Evolutionary conservation across 176 grass and related monocot species (phyloP), one percentile per base, ranked within the genome.

Genomic region (Cenchrus purpureus): DNA sequence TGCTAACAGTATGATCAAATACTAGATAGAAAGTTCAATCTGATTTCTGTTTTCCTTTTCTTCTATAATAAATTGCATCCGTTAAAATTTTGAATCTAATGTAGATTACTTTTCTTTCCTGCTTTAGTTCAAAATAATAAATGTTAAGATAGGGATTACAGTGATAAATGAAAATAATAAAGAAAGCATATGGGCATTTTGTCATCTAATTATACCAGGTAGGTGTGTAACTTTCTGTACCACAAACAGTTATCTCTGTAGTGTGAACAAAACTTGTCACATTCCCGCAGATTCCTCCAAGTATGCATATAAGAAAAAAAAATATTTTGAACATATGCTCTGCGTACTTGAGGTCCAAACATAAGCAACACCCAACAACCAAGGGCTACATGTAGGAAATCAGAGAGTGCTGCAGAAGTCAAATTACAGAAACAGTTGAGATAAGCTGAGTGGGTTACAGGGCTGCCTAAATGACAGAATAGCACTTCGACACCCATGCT

Each of bases 201-300:
- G 34, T 34, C 8, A 73, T 32, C 28, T 20, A 74, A 74, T 3
- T 55, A 46, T 17, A 76, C 89, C 94, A 82, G 93, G 88, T 25
- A 25, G 22, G 22, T 25, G 22, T 25, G 22, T 25, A 25, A 25
- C 22, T 25, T 25, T 67, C 76, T 75, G 22, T 25, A 20, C 42
- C 22, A 44, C 22, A 25, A 9, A n/a, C 53, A 29, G 9, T 95
- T 71, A 93, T 76, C 75, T 95, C 94, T 54, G 94, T 77, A 28
- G 94, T 93, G 88, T 95, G 94, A 83, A 91, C 62, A 85, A 89
- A 92, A 82, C 94, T 95, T 55, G 86, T 93, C 25, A 95, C 85
- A 81, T 92, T 95, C 64, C 94, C 94, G 31, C 88, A 91, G 82
- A 95, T 83, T 77, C 94, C 94, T 79, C 94, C 94, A 78, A 95